Evolutionary conservation across 2,329 filamentous ascomycete genomes (phyloP).

Genomic region (Phyllosticta citriasiana): DNA sequence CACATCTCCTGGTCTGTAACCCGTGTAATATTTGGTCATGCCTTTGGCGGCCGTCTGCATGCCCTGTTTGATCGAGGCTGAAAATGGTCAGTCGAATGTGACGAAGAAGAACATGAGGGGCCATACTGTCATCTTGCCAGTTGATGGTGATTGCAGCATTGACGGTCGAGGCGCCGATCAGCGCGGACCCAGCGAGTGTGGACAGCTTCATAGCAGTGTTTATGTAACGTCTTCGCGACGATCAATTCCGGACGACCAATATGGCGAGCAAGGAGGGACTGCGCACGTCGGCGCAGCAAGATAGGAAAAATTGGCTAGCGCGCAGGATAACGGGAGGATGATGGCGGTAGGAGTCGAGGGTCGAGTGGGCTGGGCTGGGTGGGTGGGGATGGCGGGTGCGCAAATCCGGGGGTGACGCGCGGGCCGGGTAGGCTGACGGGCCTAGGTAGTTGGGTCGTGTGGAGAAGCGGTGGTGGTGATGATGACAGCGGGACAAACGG

Average conservation of each 20-base stretch:
- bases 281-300: not conserved
- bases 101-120: not conserved
- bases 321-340: not conserved
- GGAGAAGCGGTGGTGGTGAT: not conserved
- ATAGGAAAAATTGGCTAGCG: not conserved
- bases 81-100: not conserved
- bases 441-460: not conserved
- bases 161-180: slow-evolving; percentile 21
- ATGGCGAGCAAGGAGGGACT: not conserved
- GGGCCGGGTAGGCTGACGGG: not conserved
- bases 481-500: not conserved
- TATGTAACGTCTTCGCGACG: not conserved
- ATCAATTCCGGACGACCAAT: not conserved
- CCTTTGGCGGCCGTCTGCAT: slow-evolving; percentile 6
- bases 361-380: not conserved
- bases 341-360: slow-evolving; percentile 2
- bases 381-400: slow-evolving; percentile 9
- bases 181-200: slow-evolving; percentile 22
- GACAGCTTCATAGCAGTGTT: slow-evolving; percentile 23
- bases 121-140: slow-evolving; percentile 7
- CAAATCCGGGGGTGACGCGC: slow-evolving; percentile 7
- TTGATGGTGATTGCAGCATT: slow-evolving; percentile 21
- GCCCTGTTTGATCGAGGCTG: slow-evolving; percentile 7
- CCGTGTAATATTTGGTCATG: slow-evolving; percentile 10
- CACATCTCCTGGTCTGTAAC: slow-evolving; percentile 7